Base-by-base conservation (phyloP, 495 filamentous ascomycete species). In the Aspergillus nanangensis region DNA sequence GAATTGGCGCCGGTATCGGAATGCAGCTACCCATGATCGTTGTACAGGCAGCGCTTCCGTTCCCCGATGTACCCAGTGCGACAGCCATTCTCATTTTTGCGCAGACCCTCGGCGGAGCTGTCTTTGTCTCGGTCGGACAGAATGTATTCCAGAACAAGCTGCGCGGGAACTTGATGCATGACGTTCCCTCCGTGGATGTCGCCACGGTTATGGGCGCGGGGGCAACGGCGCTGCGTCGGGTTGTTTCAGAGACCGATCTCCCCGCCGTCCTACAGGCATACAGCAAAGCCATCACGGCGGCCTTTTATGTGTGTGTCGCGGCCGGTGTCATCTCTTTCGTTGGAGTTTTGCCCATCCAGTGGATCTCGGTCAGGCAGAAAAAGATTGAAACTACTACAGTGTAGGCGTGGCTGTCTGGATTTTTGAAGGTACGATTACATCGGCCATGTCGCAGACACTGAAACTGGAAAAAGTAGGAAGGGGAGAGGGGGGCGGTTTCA, bases 321-420 rank as follows among this genome's bases (percentile, higher is more conserved):
- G 75, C 88, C 67, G 71, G 75, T 8, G 74, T 71, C 8, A 36
- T 86, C 0, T 77, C 79, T 3, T 67, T 88, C 4, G 15, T 92
- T 38, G 87, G 81, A 1, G 69, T 75, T 2, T 52, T 76, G 2
- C 66, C 74, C 4, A 69, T 90, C 8, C 80, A 93, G 65, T 95
- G 89, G 90, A 79, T 77, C 54, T 85, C 77, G 32, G 87, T 96
- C 15, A 92, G 91, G 72, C 88, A 86, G 2, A 90, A 87, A 79
- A 86, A 86, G 48, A 71, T 89, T 42, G 84, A 87, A 59, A 67
- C 75, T 55, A 69, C 63, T 8, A 66, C 74, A 36, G 81, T 72
- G 19, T 64, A 38, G 53, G 38, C 35, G 25, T 25, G 7, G 13
- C 15, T 11, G 31, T 20, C 10, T 20, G 18, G n/a, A 40, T 33